Base-by-base conservation (phyloP, 1,139 yeast species). In the Yamadazyma triangularis region DNA sequence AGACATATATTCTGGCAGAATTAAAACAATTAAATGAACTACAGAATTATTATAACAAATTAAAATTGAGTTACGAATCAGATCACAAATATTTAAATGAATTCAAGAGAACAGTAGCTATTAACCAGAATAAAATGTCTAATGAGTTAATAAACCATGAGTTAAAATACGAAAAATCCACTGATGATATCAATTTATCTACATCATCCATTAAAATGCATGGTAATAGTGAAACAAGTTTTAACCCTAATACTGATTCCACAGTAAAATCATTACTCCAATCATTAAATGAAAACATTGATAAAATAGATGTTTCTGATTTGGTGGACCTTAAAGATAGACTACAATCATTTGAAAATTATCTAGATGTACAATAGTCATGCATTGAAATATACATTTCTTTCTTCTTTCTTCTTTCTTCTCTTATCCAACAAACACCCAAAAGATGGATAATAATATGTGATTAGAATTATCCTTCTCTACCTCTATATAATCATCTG, bases 1-100 rank as follows among this genome's bases (percentile, higher is more conserved):
- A 66, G 38, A 60, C 70, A 1, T 60, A 60, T 39, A 45, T 66
- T 11, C 63, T 55, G 61, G 73, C 73, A 1, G 73, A 66, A 36
- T 32, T 58, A 23, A 58, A 60, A 32, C 73, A 67, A 36, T 44
- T 66, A 27, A 44, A 49, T 15, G 66, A 60, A n/a, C 44, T 67
- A 21, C 56, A 62, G 31, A 38, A 41, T 8, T 50, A 58, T 38
- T 48, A 51, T 30, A 45, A 48, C 11, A 52, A 53, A 22, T 38
- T 57, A 12, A 40, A 56, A 14, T 35, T 42, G 22, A 40, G 43
- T 18, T 55, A 51, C 40, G 44, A 56, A 31, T 59, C 55, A 53
- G 73, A 67, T 45, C 40, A 41, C 26, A 45, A 47, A 25, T 65
- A 66, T 38, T 50, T 64, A 33, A 41, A 48, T 9, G 62, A 63